These are phyloP conservation scores for Helichrysum umbraculigerum DNA, from an alignment of 129 eudicot genomes.

Conservation along the genomic window DNA sequence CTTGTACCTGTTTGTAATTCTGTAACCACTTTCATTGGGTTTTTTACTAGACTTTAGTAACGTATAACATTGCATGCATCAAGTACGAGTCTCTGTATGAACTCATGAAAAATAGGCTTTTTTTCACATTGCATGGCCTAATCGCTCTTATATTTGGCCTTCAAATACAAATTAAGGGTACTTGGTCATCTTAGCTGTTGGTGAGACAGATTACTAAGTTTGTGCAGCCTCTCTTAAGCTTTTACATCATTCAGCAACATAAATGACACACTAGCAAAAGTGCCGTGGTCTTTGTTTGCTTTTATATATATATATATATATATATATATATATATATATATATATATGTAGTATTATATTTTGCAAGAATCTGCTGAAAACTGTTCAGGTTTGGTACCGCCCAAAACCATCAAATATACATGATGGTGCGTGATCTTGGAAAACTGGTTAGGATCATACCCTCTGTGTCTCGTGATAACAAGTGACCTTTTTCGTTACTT, in stretches of 20 bases:
- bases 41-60: background rate
- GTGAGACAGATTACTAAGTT: too few relatives aligned
- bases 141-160: background rate
- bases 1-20: constrained; percentile 20
- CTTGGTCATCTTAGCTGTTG: too few relatives aligned
- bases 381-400: background rate
- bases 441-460: background rate
- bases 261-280: background rate
- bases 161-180: background rate
- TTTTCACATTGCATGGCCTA: background rate
- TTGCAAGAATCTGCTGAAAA: too few relatives aligned
- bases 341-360: too few relatives aligned
- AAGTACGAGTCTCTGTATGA: background rate
- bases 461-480: background rate
- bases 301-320: too few relatives aligned
- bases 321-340: too few relatives aligned
- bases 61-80: background rate
- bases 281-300: background rate
- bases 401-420: background rate
- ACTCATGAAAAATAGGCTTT: background rate
- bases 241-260: background rate
- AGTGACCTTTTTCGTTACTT: too few relatives aligned
- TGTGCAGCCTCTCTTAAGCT: background rate
- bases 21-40: background rate
- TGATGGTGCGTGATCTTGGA: background rate